phyloP scores from a whole-genome alignment of 2,329 filamentous ascomycete species.

The Penicillium digitatum region DNA sequence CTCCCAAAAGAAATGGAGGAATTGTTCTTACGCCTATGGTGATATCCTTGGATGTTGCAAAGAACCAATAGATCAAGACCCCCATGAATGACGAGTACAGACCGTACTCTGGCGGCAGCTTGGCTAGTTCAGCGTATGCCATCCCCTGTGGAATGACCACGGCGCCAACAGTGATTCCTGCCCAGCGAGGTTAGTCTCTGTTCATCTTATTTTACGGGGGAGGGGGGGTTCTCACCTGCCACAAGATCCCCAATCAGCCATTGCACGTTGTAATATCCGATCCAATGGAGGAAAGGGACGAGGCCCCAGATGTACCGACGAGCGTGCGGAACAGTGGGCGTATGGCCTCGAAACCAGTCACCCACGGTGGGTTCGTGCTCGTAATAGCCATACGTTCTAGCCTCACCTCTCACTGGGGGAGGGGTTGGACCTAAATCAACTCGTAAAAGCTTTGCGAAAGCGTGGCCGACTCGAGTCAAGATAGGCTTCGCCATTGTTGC shows the following conservation, averaged over 20 bases:
- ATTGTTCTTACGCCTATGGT: slow-evolving; percentile 74
- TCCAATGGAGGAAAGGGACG: slow-evolving; percentile 84
- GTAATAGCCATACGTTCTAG: slow-evolving; percentile 51
- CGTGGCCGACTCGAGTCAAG: slow-evolving; percentile 8
- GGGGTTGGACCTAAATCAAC: background rate
- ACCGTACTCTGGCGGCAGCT: slow-evolving; percentile 72
- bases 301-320: slow-evolving; percentile 61
- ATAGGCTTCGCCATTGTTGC: slow-evolving; percentile 5
- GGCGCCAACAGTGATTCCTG: slow-evolving; percentile 59
- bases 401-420: slow-evolving; percentile 19
- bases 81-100: slow-evolving; percentile 94
- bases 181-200: background rate
- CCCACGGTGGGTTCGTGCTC: slow-evolving; percentile 69
- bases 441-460: background rate
- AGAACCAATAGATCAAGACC: slow-evolving; percentile 89
- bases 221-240: slow-evolving; percentile 46
- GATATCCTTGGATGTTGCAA: slow-evolving; percentile 94
- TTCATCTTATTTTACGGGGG: background rate
- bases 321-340: slow-evolving; percentile 56
- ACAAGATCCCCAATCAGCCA: slow-evolving; percentile 86
- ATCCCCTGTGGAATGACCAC: slow-evolving; percentile 89
- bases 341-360: slow-evolving; percentile 64
- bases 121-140: slow-evolving; percentile 82
- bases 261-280: slow-evolving; percentile 74
- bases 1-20: slow-evolving; percentile 17